phyloP scores from a whole-genome alignment of 2,329 filamentous ascomycete species.

The Pyrenophora teres region DNA sequence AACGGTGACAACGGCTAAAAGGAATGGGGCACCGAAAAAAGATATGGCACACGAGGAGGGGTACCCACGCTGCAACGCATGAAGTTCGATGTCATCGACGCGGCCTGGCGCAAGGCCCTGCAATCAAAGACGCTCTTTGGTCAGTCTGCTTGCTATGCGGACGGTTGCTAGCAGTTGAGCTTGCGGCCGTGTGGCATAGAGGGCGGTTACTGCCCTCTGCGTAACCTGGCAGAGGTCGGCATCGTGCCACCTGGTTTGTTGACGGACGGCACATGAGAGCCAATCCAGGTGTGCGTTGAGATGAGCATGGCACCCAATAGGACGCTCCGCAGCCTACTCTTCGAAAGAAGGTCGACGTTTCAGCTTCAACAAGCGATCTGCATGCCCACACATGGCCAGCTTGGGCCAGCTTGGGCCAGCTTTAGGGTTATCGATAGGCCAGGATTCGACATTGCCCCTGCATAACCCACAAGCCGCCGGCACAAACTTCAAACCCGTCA shows the following conservation, averaged over 20 bases:
- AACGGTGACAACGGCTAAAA: slow-evolving; percentile 12
- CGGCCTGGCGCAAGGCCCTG: slow-evolving; percentile 17
- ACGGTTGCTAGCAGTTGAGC: slow-evolving; percentile 4
- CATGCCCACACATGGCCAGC: slow-evolving; percentile 21
- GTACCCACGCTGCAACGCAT: slow-evolving; percentile 20
- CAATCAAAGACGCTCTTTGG: slow-evolving; percentile 15
- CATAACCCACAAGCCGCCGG: slow-evolving; percentile 21
- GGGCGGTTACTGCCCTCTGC: slow-evolving; percentile 24
- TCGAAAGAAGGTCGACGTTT: slow-evolving; percentile 22
- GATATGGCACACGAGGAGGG: slow-evolving; percentile 22
- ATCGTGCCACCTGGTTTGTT: slow-evolving; percentile 22
- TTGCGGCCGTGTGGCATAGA: slow-evolving; percentile 23
- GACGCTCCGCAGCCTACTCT: slow-evolving; percentile 11
- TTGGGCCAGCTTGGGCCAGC: neutral
- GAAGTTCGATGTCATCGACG: slow-evolving; percentile 19
- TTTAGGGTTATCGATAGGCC: slow-evolving; percentile 33
- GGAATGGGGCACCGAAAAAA: slow-evolving; percentile 21
- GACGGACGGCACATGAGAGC: slow-evolving; percentile 13
- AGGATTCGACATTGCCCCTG: slow-evolving; percentile 19
- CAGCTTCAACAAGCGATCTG: slow-evolving; percentile 30
- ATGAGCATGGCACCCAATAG: slow-evolving; percentile 22
- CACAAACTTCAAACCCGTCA: slow-evolving; percentile 24
- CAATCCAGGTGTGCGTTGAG: slow-evolving; percentile 20
- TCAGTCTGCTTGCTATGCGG: neutral
- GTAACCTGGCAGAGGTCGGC: slow-evolving; percentile 7